Conservation (phyloP, 345 rosid genomes). For the Citrus inodora region DNA sequence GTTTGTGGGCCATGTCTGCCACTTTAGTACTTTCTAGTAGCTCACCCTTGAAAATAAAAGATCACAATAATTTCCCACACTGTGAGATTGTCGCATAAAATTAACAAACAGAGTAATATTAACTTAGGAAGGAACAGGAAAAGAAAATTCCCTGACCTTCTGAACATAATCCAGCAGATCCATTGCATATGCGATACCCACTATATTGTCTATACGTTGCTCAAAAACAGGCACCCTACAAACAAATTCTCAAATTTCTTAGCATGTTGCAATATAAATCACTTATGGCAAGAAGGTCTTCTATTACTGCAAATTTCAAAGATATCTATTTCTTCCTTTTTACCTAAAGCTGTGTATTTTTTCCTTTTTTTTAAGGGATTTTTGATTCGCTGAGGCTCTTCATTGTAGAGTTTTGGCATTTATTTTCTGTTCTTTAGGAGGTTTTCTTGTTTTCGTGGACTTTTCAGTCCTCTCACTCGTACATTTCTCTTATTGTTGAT, state of each 20-base stretch:
- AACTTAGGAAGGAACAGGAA: constrained; percentile 7
- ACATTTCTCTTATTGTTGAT: not conserved
- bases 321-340: not conserved
- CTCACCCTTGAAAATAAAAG: constrained; percentile 94
- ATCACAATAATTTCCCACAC: constrained; percentile 37
- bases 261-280: constrained; percentile 15
- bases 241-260: constrained; percentile 16
- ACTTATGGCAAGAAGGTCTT: constrained; percentile 6
- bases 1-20: constrained; percentile 96
- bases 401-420: not conserved
- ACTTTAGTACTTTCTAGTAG: constrained; percentile 73
- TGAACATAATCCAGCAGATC: constrained; percentile 88
- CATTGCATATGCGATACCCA: constrained; percentile 98
- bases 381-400: not conserved
- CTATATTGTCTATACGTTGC: constrained; percentile 96
- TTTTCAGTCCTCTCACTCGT: not conserved
- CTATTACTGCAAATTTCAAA: not conserved
- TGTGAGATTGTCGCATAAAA: constrained; percentile 32
- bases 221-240: constrained; percentile 97
- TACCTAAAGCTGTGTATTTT: not conserved
- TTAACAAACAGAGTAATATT: constrained; percentile 28
- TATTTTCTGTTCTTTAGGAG: not conserved
- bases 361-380: not conserved
- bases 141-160: constrained; percentile 58
- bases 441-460: not conserved